Conservation (phyloP, 345 rosid genomes). For the Bretschneidera sinensis region DNA sequence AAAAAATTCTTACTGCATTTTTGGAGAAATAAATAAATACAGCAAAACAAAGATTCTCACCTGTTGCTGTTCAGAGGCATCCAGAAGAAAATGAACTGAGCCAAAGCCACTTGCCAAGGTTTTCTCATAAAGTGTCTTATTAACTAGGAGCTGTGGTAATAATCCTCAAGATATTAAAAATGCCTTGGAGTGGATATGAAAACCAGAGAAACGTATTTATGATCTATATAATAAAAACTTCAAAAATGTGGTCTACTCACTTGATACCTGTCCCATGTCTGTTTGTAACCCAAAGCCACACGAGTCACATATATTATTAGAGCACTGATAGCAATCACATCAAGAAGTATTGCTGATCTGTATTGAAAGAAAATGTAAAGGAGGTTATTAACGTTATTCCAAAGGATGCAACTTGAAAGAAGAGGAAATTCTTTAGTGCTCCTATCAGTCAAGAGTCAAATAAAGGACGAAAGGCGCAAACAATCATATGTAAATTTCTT, state of each 20-base stretch:
- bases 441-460: background rate
- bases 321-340: conserved; percentile 73
- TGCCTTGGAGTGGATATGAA: conserved; percentile 9
- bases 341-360: conserved; percentile 90
- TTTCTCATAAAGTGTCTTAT: conserved; percentile 94
- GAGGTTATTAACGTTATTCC: background rate
- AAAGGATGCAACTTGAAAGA: background rate
- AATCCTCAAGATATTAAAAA: conserved; percentile 16
- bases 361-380: conserved; percentile 10
- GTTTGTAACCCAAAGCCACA: conserved; percentile 92
- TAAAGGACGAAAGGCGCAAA: background rate
- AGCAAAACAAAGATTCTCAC: conserved; percentile 32
- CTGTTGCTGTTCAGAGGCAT: conserved; percentile 97
- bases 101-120: conserved; percentile 97
- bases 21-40: conserved; percentile 9
- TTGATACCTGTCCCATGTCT: conserved; percentile 97
- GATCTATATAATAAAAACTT: too few species aligned
- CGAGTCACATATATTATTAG: conserved; percentile 77
- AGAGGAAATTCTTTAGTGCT: background rate
- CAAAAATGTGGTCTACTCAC: conserved; percentile 34
- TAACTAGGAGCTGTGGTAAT: conserved; percentile 69
- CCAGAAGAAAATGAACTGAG: conserved; percentile 88
- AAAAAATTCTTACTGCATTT: conserved; percentile 1
- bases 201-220: background rate
- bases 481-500: background rate